Conservation (phyloP, 2,329 filamentous ascomycete species). For the Emergomyces africanus region DNA sequence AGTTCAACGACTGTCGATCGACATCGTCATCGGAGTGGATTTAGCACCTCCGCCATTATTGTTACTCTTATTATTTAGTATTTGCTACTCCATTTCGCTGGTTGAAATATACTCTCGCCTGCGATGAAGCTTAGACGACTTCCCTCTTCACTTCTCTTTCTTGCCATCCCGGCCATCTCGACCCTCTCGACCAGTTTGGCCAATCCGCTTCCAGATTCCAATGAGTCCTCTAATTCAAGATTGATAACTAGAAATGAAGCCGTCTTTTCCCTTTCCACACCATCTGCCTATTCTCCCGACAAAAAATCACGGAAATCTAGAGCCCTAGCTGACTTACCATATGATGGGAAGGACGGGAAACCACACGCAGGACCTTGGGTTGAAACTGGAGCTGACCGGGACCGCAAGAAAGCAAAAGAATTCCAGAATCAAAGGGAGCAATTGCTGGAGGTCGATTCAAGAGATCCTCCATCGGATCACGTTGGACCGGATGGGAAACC, state of each 20-base stretch:
- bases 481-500: slow-evolving; percentile 29
- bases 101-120: background rate
- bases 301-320: slow-evolving; percentile 1
- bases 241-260: background rate
- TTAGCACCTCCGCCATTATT: background rate
- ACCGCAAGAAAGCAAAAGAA: slow-evolving; percentile 30
- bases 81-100: background rate
- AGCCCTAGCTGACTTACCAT: slow-evolving; percentile 52
- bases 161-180: slow-evolving; percentile 9
- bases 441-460: slow-evolving; percentile 14
- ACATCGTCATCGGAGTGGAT: background rate
- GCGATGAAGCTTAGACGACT: slow-evolving; percentile 9
- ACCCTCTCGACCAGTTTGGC: slow-evolving; percentile 8
- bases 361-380: slow-evolving; percentile 73
- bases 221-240: background rate
- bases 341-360: slow-evolving; percentile 88
- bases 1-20: background rate
- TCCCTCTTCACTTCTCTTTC: slow-evolving; percentile 7
- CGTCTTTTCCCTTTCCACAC: background rate
- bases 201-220: slow-evolving; percentile 2
- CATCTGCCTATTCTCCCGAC: background rate
- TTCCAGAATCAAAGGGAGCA: slow-evolving; percentile 15
- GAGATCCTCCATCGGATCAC: slow-evolving; percentile 18
- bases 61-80: background rate
- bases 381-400: slow-evolving; percentile 35